Conservation (phyloP, 257 asterid genomes). For the Capsicum chinense region DNA sequence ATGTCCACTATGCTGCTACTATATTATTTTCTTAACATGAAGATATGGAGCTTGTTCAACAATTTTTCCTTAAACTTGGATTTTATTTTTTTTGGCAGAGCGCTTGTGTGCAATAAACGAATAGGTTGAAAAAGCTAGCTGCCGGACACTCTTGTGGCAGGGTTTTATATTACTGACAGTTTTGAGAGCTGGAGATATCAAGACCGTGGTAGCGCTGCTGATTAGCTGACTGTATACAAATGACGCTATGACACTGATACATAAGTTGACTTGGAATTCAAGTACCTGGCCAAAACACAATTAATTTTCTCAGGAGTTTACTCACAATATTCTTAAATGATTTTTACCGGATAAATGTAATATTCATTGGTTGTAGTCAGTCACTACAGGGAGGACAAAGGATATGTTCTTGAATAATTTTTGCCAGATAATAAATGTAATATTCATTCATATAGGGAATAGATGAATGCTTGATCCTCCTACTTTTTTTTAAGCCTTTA, state of each 20-base stretch:
- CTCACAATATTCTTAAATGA: slow-evolving; percentile 16
- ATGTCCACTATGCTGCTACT: neutral
- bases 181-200: slow-evolving; percentile 23
- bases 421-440: slow-evolving; percentile 6
- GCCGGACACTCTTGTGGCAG: neutral
- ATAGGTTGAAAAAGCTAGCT: slow-evolving; percentile 34
- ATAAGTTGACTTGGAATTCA: slow-evolving; percentile 3
- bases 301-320: neutral
- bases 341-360: slow-evolving; percentile 1
- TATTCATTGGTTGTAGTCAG: slow-evolving; percentile 26
- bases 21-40: neutral
- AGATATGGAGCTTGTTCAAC: neutral
- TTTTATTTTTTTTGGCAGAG: slow-evolving; percentile 52
- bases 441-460: neutral
- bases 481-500: neutral
- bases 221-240: neutral
- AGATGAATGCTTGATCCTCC: neutral
- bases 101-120: slow-evolving; percentile 62
- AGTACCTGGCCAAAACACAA: slow-evolving; percentile 20
- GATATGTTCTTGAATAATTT: neutral
- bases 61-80: slow-evolving; percentile 8
- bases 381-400: slow-evolving; percentile 10
- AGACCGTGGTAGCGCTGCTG: neutral
- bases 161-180: slow-evolving; percentile 23
- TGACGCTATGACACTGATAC: neutral